Evolutionary conservation across 1,284 basidiomycete genomes (phyloP), one percentile per base, ranked within the genome.

Genomic region (Golubevia sp.): DNA sequence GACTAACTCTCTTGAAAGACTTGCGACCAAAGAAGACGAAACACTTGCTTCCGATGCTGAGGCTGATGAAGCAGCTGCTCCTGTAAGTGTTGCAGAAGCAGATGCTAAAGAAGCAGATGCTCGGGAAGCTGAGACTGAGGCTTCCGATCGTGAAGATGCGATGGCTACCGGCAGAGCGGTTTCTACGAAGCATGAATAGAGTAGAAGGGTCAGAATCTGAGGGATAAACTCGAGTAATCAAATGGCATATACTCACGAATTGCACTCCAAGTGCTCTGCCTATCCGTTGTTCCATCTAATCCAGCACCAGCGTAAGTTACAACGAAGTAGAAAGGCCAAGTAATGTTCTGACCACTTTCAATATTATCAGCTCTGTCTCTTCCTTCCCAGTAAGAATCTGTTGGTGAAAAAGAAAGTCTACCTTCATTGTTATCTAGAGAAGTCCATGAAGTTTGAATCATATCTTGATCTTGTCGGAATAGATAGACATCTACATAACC

Each of bases 291-390:
- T 26, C 74, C 72, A 11, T 57, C 53, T 8, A 73, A 59, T 1
- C 69, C 56, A 23, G 55, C 26, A 5, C 69, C 71, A 1, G 72
- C 55, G 18, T 71, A 54, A 1, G 73, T 71, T 1, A 78, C 66
- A 49, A 76, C 74, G 66, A 78, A 78, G 71, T 78, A 78, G 58
- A 76, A 78, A 0, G 76, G 76, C 76, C 76, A 78, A 3, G 72
- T 66, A 58, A 76, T 78, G 61, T 74, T 71, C 27, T 72, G 73
- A 8, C 62, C 61, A 3, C 64, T 64, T 25, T 71, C 68, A 26
- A 74, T 73, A 58, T 74, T 70, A 58, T 74, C 58, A 24, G 73
- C 73, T 1, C 66, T 62, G 20, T 59, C 18, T 20, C 65, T 61
- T n/a, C 65, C 59, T 15, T 71, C 55, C 76, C 76, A 78, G 70